Conservation (phyloP, 768 basidiomycete genomes). For the Rhodotorula paludigena region DNA sequence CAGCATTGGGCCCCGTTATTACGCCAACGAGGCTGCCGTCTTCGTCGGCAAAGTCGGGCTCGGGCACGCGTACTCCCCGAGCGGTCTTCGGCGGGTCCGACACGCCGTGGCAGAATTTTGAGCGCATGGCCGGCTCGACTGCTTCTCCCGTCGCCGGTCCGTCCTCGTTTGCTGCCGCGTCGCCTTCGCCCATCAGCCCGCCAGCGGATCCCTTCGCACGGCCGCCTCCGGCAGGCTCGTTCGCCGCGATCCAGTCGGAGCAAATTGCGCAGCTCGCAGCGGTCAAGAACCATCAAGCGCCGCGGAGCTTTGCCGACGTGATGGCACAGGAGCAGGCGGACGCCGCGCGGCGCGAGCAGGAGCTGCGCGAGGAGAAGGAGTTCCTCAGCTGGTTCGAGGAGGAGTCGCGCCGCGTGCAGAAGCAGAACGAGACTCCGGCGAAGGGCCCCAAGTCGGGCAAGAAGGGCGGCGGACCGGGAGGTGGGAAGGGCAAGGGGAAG, state of each 20-base stretch:
- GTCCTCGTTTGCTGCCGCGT: too few species aligned
- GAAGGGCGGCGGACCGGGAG: neutral
- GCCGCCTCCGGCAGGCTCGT: conserved; percentile 14
- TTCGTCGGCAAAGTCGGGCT: too few species aligned
- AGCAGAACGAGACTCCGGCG: neutral
- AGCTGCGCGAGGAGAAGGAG: conserved; percentile 26
- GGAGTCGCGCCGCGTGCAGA: conserved; percentile 34
- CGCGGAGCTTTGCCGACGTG: conserved; percentile 38
- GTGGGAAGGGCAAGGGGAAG: conserved; percentile 4
- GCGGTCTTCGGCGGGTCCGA: conserved; percentile 28
- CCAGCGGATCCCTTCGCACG: conserved; percentile 27
- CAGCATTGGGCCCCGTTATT: conserved; percentile 35
- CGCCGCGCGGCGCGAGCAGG: conserved; percentile 7
- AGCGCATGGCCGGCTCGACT: conserved; percentile 18
- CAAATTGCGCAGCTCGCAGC: conserved; percentile 34
- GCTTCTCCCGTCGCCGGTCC: conserved; percentile 4
- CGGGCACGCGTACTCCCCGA: neutral
- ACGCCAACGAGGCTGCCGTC: conserved; percentile 26
- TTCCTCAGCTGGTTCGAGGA: conserved; percentile 42
- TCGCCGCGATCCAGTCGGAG: conserved; percentile 39
- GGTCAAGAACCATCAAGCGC: conserved; percentile 30
- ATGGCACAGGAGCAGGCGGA: conserved; percentile 39
- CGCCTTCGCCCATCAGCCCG: too few species aligned
- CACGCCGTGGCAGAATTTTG: conserved; percentile 39
- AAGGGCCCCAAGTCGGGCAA: neutral